phyloP scores from a whole-genome alignment of 108 stramenopile species.

The Stephanodiscus minutulus region DNA sequence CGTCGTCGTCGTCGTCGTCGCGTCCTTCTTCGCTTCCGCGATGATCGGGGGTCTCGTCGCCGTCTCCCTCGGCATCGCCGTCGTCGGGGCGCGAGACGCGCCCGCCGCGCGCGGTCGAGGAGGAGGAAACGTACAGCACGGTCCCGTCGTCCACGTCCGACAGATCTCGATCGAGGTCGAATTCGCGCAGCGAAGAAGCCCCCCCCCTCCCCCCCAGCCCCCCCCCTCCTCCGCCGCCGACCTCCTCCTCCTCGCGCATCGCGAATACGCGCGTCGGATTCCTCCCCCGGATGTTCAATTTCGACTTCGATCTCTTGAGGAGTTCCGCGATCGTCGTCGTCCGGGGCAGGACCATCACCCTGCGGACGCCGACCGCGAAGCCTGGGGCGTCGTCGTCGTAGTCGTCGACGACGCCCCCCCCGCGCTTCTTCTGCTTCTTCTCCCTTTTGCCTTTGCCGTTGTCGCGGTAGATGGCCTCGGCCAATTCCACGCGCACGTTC shows the following conservation, averaged over 20 bases:
- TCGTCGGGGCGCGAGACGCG: background rate
- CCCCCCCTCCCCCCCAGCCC: background rate
- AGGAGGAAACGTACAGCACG: conserved; percentile 51
- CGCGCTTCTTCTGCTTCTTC: too few relatives aligned
- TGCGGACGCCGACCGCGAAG: conserved; percentile 53
- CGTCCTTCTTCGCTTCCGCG: too few relatives aligned
- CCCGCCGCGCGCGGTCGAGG: too few relatives aligned
- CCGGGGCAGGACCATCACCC: conserved; percentile 52
- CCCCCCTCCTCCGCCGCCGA: background rate
- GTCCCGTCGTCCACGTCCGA: conserved; percentile 56
- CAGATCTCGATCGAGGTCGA: conserved; percentile 50
- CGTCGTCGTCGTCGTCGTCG: conserved; percentile 17
- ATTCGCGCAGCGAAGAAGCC: too few relatives aligned
- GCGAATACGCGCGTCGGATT: conserved; percentile 52
- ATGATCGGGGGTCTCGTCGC: conserved; percentile 12
- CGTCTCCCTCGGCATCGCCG: background rate
- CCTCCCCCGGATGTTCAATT: conserved; percentile 57
- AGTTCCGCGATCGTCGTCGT: conserved; percentile 36
- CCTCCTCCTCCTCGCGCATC: conserved; percentile 6
- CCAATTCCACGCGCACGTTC: conserved; percentile 59
- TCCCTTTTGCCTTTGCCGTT: conserved; percentile 35
- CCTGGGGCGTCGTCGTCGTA: background rate
- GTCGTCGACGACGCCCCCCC: too few relatives aligned
- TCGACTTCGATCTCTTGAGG: conserved; percentile 48
- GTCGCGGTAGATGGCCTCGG: conserved; percentile 54